These are phyloP conservation scores for Eragrostis tef DNA, from an alignment of 202 grass and related monocot species.

Conservation along the genomic window DNA sequence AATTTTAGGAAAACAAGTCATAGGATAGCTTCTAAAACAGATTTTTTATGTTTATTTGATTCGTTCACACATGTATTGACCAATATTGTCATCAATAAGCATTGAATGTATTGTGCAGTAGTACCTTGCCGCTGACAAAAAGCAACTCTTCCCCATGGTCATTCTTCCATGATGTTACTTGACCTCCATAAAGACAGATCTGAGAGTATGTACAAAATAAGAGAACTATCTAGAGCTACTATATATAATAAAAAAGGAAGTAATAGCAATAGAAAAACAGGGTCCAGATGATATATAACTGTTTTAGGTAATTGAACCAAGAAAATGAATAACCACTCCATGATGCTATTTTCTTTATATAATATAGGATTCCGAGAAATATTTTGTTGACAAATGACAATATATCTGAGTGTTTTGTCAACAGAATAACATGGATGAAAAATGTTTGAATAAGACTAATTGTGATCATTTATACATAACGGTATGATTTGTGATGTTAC, in stretches of 20 bases:
- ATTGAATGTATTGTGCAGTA: conserved; percentile 16
- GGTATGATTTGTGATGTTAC: not conserved
- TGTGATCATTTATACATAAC: not conserved
- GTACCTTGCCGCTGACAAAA: conserved; percentile 89
- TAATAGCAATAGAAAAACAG: not conserved
- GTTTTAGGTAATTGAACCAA: not conserved
- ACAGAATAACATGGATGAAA: not conserved
- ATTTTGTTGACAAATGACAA: not conserved
- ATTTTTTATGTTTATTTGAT: not conserved
- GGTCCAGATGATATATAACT: not conserved
- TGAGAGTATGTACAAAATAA: conserved; percentile 23
- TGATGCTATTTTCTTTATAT: not conserved
- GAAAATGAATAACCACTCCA: not conserved
- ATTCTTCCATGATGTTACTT: conserved; percentile 96
- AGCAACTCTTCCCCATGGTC: conserved; percentile 80
- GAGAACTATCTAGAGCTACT: not conserved
- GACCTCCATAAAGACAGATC: conserved; percentile 80
- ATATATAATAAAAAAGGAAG: not conserved
- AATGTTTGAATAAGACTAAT: not conserved
- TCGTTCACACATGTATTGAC: not conserved
- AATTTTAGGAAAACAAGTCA: not conserved
- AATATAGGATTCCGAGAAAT: not conserved
- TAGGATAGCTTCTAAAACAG: not conserved
- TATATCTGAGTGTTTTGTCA: not conserved
- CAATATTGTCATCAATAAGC: conserved; percentile 3